Percentiles rank a stretch among this genome's conserved stretches.
Conservation (phyloP, 164 flowering plant genomes). For the Sextonia rubra region DNA sequence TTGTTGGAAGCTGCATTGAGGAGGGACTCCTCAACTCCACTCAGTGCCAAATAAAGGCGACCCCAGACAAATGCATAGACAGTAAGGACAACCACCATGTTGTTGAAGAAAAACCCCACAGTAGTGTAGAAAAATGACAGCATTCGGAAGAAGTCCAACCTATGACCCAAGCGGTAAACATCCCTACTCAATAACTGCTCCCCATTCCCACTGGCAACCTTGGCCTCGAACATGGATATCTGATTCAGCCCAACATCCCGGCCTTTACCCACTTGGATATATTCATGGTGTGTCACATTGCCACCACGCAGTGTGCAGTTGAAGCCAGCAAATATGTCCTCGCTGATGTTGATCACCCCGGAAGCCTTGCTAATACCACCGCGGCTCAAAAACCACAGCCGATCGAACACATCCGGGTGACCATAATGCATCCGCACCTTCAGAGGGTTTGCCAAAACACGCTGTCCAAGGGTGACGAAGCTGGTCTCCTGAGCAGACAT, state of each 20-base stretch:
- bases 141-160: constrained; percentile 93
- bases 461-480: constrained; percentile 91
- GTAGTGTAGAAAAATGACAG: constrained; percentile 83
- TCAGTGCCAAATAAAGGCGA: constrained; percentile 81
- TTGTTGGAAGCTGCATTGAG: constrained; percentile 27
- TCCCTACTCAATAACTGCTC: constrained; percentile 93
- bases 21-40: constrained; percentile 65
- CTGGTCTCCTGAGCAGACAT: constrained; percentile 98
- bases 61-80: constrained; percentile 88
- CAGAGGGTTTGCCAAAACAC: constrained; percentile 89
- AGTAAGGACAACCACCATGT: constrained; percentile 72
- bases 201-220: constrained; percentile 96
- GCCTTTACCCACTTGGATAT: constrained; percentile 96
- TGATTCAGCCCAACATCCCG: constrained; percentile 95
- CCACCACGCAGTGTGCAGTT: constrained; percentile 93
- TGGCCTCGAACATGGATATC: constrained; percentile 95
- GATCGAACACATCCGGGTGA: constrained; percentile 94
- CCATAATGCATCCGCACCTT: constrained; percentile 97
- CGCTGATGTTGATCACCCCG: constrained; percentile 83
- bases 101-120: constrained; percentile 73
- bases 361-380: constrained; percentile 99
- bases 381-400: constrained; percentile 84
- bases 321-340: constrained; percentile 96
- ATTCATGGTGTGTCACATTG: constrained; percentile 96
- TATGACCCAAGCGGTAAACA: constrained; percentile 82